Evolutionary conservation across 768 basidiomycete genomes (phyloP), one percentile per base, ranked within the genome.

Genomic region (Suillus fuscotomentosus): DNA sequence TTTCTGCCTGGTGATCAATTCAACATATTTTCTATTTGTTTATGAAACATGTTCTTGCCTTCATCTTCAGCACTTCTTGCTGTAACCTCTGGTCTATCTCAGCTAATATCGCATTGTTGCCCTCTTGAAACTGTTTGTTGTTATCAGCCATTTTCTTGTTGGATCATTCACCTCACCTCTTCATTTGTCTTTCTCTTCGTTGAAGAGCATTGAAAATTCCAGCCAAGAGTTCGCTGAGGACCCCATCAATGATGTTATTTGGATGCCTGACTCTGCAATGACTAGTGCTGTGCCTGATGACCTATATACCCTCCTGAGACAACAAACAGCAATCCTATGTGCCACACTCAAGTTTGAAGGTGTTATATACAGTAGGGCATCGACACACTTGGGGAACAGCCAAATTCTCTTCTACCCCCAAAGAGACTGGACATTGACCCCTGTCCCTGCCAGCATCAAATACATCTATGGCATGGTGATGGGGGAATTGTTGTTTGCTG

Each of bases 361-460:
- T 27, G 3, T 27, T 27, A 27, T 27, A 3, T 27, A 27, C 27
- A 27, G 27, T 3, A 27, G 27, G 27, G 27, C 27, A 3, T 27
- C 27, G 2, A 27, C 27, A 27, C 27, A 27, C 27, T 27, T 27
- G 27, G 27, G 27, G 27, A 27, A 27, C 27, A 27, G 27, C 27
- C 27, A 27, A 3, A 27, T 27, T 27, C 27, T 27, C 27, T 27
- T 27, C 27, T 27, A 27, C 3, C 27, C 27, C 27, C 27, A 20
- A 0, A 62, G 70, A 8, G 20, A 47, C 11, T 2, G 8, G 2
- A 51, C 10, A 1, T 63, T 2, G 1, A 10, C 27, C 0, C 68
- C 68, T 27, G 42, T 70, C 11, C 70, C 70, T 0, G 62, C 62
- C 0, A 45, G 53, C 31, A 68, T 70, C 56, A 66, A 70, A 34